Percentiles rank a stretch among this genome's conserved stretches.
Evolutionary conservation across 371 early-diverging fungal genomes (phyloP).

Genomic region (Fennellomyces sp.): DNA sequence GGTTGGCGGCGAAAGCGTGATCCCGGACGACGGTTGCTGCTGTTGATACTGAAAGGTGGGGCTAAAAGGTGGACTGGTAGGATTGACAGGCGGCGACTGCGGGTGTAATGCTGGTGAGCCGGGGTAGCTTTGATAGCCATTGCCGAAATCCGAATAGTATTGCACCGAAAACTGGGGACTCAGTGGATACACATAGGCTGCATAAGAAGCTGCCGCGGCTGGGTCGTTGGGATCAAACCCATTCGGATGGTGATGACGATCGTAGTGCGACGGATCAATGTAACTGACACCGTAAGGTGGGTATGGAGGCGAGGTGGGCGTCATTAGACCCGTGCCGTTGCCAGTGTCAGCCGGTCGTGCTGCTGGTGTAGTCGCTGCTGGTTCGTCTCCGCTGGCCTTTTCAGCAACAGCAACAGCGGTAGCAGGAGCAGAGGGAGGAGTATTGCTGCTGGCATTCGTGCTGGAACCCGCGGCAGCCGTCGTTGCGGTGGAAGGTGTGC

Average conservation of each 20-base stretch:
- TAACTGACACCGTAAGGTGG: slow-evolving; percentile 38
- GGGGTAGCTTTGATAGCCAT: slow-evolving; percentile 50
- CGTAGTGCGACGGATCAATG: slow-evolving; percentile 24
- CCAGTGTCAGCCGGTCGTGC: background rate
- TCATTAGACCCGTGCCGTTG: slow-evolving; percentile 5
- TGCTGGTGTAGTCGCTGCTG: slow-evolving; percentile 1
- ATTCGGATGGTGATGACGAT: slow-evolving; percentile 15
- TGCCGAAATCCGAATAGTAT: slow-evolving; percentile 40
- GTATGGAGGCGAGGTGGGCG: slow-evolving; percentile 43
- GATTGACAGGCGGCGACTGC: slow-evolving; percentile 46
- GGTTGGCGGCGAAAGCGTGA: slow-evolving; percentile 41
- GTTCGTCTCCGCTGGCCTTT: background rate
- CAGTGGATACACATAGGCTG: slow-evolving; percentile 44
- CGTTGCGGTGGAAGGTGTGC: background rate
- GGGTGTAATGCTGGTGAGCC: slow-evolving; percentile 49
- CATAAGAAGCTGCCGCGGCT: slow-evolving; percentile 9
- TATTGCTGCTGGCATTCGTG: background rate
- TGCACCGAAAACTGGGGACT: slow-evolving; percentile 52
- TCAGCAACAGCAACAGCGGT: background rate
- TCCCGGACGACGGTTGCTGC: slow-evolving; percentile 31
- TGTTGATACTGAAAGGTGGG: slow-evolving; percentile 39
- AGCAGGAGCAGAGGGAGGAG: background rate
- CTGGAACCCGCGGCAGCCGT: background rate
- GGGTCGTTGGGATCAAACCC: slow-evolving; percentile 24
- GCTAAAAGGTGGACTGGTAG: slow-evolving; percentile 50